Evolutionary conservation across 371 early-diverging fungal genomes (phyloP).

Genomic region (Mortierella sp.): DNA sequence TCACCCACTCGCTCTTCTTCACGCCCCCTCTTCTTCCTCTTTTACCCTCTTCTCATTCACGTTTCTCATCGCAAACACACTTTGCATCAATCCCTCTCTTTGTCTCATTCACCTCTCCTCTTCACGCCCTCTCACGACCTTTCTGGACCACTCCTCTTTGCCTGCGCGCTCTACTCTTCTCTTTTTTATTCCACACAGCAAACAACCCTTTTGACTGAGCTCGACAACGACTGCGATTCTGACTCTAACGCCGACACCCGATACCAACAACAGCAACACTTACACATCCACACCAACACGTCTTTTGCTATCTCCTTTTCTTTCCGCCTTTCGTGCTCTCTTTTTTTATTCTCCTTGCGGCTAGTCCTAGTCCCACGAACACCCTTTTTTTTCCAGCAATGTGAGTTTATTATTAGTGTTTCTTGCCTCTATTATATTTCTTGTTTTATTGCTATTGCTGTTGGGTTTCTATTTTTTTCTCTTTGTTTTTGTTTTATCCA

Average conservation of each 20-base stretch:
- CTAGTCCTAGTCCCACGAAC: neutral
- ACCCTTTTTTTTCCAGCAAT: neutral
- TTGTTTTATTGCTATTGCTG: neutral
- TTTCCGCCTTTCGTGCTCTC: neutral
- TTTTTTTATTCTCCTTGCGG: neutral
- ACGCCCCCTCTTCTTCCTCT: neutral
- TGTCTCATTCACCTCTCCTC: neutral
- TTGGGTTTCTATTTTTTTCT: neutral
- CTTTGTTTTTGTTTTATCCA: neutral
- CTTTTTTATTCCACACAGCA: no score
- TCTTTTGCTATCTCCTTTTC: neutral
- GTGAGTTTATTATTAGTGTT: constrained; percentile 10
- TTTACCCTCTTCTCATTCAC: neutral
- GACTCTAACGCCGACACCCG: neutral
- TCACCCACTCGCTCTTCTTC: neutral
- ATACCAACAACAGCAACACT: neutral
- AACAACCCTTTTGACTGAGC: no score
- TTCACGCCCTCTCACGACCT: neutral
- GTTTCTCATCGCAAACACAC: neutral
- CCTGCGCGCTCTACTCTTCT: neutral
- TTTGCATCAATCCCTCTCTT: neutral
- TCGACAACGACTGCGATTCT: neutral
- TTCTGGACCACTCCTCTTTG: neutral
- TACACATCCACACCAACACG: neutral
- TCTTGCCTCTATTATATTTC: neutral